A percentile compares a stretch with the other conserved stretches of the same genome.
phyloP scores from a whole-genome alignment of 257 asterid genomes.

The Fraxinus excelsior region DNA sequence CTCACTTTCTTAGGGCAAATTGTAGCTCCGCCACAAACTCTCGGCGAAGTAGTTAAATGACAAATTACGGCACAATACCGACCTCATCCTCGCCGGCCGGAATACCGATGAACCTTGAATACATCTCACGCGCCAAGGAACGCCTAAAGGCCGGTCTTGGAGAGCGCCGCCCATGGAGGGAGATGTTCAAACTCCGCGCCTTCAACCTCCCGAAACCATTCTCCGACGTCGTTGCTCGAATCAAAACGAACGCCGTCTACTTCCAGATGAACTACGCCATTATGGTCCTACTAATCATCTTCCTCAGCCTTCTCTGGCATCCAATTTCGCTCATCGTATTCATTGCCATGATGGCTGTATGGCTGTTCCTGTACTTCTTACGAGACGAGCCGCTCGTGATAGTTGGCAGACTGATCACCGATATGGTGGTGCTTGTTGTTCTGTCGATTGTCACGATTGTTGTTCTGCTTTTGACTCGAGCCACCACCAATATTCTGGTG shows the following conservation, averaged over 20 bases:
- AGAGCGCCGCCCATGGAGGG: slow-evolving; percentile 44
- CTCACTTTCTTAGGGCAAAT: background rate
- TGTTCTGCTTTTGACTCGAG: slow-evolving; percentile 38
- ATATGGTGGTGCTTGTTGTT: slow-evolving; percentile 37
- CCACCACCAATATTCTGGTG: slow-evolving; percentile 36
- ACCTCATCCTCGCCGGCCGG: slow-evolving; percentile 38
- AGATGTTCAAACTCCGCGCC: slow-evolving; percentile 36
- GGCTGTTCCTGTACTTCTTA: slow-evolving; percentile 49
- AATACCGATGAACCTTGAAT: slow-evolving; percentile 28
- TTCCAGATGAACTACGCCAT: slow-evolving; percentile 53
- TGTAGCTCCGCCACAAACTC: background rate
- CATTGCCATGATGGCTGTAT: slow-evolving; percentile 38
- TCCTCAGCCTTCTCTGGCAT: slow-evolving; percentile 48
- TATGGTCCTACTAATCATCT: slow-evolving; percentile 31
- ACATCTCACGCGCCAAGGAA: slow-evolving; percentile 40
- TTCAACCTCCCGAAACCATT: slow-evolving; percentile 25
- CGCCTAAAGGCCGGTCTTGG: slow-evolving; percentile 40
- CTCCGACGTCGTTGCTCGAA: slow-evolving; percentile 27
- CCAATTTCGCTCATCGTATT: slow-evolving; percentile 52
- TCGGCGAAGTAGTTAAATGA: slow-evolving; percentile 23
- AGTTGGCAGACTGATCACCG: slow-evolving; percentile 33
- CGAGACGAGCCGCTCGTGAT: slow-evolving; percentile 44
- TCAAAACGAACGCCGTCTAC: slow-evolving; percentile 32
- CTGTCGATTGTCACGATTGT: slow-evolving; percentile 28
- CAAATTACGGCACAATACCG: slow-evolving; percentile 53